Conservation (phyloP, 164 flowering plant species). For the Cinnamomum micranthum region DNA sequence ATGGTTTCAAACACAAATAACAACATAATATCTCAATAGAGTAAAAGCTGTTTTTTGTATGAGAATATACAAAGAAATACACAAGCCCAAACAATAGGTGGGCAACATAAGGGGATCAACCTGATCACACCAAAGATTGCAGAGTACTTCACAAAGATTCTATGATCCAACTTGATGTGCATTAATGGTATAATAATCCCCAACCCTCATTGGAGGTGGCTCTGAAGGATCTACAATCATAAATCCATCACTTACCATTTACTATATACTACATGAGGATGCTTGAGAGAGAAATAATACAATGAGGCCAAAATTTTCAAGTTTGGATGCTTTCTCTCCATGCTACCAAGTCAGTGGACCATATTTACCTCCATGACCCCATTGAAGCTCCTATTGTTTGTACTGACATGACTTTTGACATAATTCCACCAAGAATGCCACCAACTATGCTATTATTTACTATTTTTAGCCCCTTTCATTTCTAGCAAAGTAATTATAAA, state of each 20-base stretch:
- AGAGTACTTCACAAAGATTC: neutral
- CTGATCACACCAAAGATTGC: neutral
- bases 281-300: neutral
- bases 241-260: neutral
- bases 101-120: too few relatives aligned
- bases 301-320: neutral
- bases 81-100: too few relatives aligned
- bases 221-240: neutral
- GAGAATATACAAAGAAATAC: too few relatives aligned
- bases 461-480: neutral
- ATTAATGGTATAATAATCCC: neutral
- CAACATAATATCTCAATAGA: too few relatives aligned
- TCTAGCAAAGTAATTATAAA: neutral
- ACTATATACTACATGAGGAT: neutral
- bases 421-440: neutral
- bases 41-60: too few relatives aligned
- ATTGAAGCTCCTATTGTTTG: too few relatives aligned
- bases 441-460: neutral
- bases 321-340: neutral
- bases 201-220: neutral
- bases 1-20: too few relatives aligned
- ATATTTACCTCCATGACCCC: too few relatives aligned
- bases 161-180: neutral
- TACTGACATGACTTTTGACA: neutral
- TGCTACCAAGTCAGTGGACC: too few relatives aligned